Conservation (phyloP, 805 yeast genomes). For the Lipomyces starkeyi region DNA sequence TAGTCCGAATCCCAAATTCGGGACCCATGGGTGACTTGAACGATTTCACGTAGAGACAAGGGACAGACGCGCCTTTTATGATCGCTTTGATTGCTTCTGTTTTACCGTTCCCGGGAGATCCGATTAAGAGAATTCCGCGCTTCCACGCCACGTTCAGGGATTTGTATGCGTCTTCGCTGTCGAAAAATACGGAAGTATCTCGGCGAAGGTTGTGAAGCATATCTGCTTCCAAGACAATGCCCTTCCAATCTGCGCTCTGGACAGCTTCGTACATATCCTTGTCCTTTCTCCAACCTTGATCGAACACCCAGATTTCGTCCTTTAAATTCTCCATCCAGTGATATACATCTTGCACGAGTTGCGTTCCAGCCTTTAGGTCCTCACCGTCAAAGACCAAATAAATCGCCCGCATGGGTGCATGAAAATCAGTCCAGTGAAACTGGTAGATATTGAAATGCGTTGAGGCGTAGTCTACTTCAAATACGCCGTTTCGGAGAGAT, state of each 20-base stretch:
- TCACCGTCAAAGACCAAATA: slow-evolving; percentile 2
- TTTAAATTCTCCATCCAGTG: slow-evolving; percentile 5
- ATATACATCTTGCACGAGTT: slow-evolving; percentile 8
- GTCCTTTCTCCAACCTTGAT: slow-evolving; percentile 9
- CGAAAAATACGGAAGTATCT: slow-evolving; percentile 7
- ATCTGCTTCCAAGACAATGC: slow-evolving; percentile 3
- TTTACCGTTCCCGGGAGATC: slow-evolving; percentile 5
- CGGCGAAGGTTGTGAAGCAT: slow-evolving; percentile 5
- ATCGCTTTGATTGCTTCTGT: slow-evolving; percentile 9
- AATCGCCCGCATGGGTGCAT: neutral
- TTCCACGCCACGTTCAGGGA: slow-evolving; percentile 6
- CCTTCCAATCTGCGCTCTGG: neutral
- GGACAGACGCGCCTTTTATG: neutral
- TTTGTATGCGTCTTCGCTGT: slow-evolving; percentile 5
- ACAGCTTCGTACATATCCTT: neutral
- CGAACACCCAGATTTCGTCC: slow-evolving; percentile 10
- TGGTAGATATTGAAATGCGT: slow-evolving; percentile 1
- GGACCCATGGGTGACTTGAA: neutral
- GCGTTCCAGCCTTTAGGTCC: neutral
- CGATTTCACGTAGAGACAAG: slow-evolving; percentile 10
- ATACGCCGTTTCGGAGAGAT: slow-evolving; percentile 8
- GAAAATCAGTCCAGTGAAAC: neutral
- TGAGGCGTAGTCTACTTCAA: neutral
- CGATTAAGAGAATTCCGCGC: slow-evolving; percentile 2
- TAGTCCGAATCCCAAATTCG: neutral